Base-by-base conservation (phyloP, 2,329 filamentous ascomycete genomes). In the Botryotinia calthae region DNA sequence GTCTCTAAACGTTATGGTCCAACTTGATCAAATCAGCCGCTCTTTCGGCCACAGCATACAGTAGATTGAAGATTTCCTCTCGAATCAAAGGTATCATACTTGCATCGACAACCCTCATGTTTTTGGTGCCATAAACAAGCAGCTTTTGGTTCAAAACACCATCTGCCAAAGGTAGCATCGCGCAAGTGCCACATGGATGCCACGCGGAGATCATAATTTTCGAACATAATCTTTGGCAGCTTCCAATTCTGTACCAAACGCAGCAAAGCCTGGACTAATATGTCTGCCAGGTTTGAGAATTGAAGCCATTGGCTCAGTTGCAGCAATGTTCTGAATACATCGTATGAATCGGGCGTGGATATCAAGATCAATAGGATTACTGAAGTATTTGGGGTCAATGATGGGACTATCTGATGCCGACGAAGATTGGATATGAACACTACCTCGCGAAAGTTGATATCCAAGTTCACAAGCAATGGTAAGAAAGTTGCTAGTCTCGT, bases 381-480 rank as follows among this genome's bases (percentile, higher is more conserved):
- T 78, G 22, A 85, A 79, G 56, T 84, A 84, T 20, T 79, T 79
- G 0, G 82, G 82, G 74, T 86, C 82, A 73, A 86, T 84, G 1
- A 74, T 54, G 0, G 84, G 83, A 34, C 80, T 76, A 1, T 73
- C 77, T 0, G 73, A 75, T 0, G 82, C 14, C 3, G 37, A 80
- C 62, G 82, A 69, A 0, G 82, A 83, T 0, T 75, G 75, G 51
- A 85, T 81, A 72, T 85, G 84, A 0, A 83, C 76, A 20, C 74
- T 81, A 2, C 84, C 84, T n/a, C 84, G 81, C 0, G 83, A 84
- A 54, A 84, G 81, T 0, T 82, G 79, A 73, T 84, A 76, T 14
- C 79, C 81, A 76, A 82, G 80, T 28, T 82, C 77, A 1, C 78
- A 74, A 20, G 90, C 85, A 1, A 90, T 84, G 1, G 86, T 89